Evolutionary conservation across 805 yeast genomes (phyloP).

Genomic region (Yamadazyma takamatsuzukensis): DNA sequence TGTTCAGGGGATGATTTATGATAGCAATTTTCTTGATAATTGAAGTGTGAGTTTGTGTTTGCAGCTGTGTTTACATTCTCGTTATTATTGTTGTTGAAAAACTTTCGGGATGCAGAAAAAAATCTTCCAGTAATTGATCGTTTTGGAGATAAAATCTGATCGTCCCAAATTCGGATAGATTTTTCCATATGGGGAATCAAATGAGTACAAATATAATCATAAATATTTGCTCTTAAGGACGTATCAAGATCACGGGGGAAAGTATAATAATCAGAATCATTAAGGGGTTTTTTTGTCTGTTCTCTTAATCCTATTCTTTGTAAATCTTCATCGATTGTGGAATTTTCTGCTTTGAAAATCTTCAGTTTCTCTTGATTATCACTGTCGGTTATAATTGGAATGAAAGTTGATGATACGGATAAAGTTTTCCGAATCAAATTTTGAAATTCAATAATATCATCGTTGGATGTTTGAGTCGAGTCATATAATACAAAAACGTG

Average conservation of each 20-base stretch:
- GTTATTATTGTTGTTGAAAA: slow-evolving; percentile 34
- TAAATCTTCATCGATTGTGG: slow-evolving; percentile 49
- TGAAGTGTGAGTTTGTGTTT: slow-evolving; percentile 31
- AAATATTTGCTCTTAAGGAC: slow-evolving; percentile 35
- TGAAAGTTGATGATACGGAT: slow-evolving; percentile 24
- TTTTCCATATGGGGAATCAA: slow-evolving; percentile 83
- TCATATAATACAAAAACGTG: slow-evolving; percentile 34
- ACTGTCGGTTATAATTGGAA: slow-evolving; percentile 11
- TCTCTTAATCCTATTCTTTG: slow-evolving; percentile 30
- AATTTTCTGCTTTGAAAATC: slow-evolving; percentile 23
- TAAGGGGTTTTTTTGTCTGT: slow-evolving; percentile 7
- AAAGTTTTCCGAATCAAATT: slow-evolving; percentile 21
- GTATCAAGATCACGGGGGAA: slow-evolving; percentile 38
- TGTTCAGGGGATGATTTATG: slow-evolving; percentile 65
- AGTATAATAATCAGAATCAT: slow-evolving; percentile 10
- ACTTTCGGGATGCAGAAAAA: slow-evolving; percentile 61
- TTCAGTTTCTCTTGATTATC: slow-evolving; percentile 5
- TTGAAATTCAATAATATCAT: slow-evolving; percentile 35
- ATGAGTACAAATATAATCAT: slow-evolving; percentile 46
- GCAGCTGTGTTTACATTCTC: slow-evolving; percentile 9
- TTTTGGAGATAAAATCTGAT: slow-evolving; percentile 71
- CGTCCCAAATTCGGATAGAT: slow-evolving; percentile 81
- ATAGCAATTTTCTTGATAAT: slow-evolving; percentile 54
- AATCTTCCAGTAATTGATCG: slow-evolving; percentile 72
- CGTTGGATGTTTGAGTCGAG: slow-evolving; percentile 19